These are phyloP conservation scores for Xerocomus amazonicus DNA, from an alignment of 1,284 basidiomycete genomes.

Conservation along the genomic window DNA sequence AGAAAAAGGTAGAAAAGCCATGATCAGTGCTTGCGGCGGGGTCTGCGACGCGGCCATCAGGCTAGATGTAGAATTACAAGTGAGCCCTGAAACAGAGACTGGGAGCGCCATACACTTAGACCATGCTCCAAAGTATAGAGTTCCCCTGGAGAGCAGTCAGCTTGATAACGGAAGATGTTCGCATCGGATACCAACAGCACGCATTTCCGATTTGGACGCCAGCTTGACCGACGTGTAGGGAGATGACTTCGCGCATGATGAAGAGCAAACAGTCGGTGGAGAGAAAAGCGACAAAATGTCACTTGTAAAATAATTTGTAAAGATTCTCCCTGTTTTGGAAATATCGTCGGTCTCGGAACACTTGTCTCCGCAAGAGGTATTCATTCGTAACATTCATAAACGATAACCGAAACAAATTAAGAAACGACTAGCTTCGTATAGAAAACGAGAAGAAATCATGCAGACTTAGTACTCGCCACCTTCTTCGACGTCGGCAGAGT, in stretches of 20 bases:
- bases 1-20: constrained; percentile 97
- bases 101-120: constrained; percentile 64
- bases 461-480: constrained; percentile 66
- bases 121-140: constrained; percentile 97
- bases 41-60: constrained; percentile 84
- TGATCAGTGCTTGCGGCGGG: constrained; percentile 76
- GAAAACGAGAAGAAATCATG: constrained; percentile 16
- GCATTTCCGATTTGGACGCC: constrained; percentile 96
- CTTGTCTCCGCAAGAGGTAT: constrained; percentile 2
- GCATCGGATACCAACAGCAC: constrained; percentile 63
- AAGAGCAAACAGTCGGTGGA: constrained; percentile 4
- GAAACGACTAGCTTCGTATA: constrained; percentile 25
- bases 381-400: constrained; percentile 34
- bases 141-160: constrained; percentile 45
- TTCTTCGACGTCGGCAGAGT: constrained; percentile 82
- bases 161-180: background rate
- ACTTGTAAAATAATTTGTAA: constrained; percentile 23
- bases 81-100: background rate
- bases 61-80: constrained; percentile 44
- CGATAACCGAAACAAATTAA: constrained; percentile 28
- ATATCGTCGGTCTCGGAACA: constrained; percentile 13
- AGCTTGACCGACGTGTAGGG: constrained; percentile 90
- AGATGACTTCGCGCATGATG: constrained; percentile 85
- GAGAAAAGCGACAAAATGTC: constrained; percentile 5
- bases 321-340: constrained; percentile 23